Percentiles rank a stretch among this genome's conserved stretches.
These are phyloP conservation scores for Aegilops longissima DNA, from an alignment of 176 grass and related monocot genomes.

Conservation along the genomic window DNA sequence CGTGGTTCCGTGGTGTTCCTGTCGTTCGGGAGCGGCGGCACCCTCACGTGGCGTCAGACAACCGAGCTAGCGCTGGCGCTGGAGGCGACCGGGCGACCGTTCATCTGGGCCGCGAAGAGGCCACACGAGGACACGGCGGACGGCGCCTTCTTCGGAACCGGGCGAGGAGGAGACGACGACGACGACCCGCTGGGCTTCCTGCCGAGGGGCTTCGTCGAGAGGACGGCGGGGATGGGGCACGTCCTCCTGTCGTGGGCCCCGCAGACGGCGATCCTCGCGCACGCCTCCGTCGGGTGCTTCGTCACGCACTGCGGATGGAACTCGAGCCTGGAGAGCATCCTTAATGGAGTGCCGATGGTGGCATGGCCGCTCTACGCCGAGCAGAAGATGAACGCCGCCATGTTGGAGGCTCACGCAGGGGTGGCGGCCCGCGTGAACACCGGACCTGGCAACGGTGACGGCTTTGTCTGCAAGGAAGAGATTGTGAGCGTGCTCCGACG, in stretches of 20 bases:
- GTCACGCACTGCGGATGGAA: slow-evolving; percentile 84
- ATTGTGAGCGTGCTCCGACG: slow-evolving; percentile 23
- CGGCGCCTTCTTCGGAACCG: slow-evolving; percentile 24
- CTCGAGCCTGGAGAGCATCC: slow-evolving; percentile 44
- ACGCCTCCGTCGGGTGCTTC: slow-evolving; percentile 28
- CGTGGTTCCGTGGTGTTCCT: slow-evolving; percentile 49
- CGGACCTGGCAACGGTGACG: not conserved
- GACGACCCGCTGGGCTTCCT: slow-evolving; percentile 11
- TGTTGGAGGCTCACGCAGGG: slow-evolving; percentile 32
- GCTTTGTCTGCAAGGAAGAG: slow-evolving; percentile 34
- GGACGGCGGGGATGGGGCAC: slow-evolving; percentile 27
- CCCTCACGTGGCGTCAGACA: slow-evolving; percentile 38
- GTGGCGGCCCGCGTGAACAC: slow-evolving; percentile 26
- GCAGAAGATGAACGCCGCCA: slow-evolving; percentile 58
- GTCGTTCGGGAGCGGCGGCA: slow-evolving; percentile 66
- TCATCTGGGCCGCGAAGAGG: slow-evolving; percentile 58
- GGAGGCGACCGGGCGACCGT: slow-evolving; percentile 39
- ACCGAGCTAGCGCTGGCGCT: slow-evolving; percentile 53
- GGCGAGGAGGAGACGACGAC: not conserved
- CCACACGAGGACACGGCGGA: slow-evolving; percentile 5
- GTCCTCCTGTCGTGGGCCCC: slow-evolving; percentile 26
- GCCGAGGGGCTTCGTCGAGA: slow-evolving; percentile 38
- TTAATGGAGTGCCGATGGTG: slow-evolving; percentile 51
- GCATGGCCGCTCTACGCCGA: slow-evolving; percentile 61
- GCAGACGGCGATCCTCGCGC: slow-evolving; percentile 41